Evolutionary conservation across 257 asterid genomes (phyloP).

Genomic region (Nicotiana otophora): DNA sequence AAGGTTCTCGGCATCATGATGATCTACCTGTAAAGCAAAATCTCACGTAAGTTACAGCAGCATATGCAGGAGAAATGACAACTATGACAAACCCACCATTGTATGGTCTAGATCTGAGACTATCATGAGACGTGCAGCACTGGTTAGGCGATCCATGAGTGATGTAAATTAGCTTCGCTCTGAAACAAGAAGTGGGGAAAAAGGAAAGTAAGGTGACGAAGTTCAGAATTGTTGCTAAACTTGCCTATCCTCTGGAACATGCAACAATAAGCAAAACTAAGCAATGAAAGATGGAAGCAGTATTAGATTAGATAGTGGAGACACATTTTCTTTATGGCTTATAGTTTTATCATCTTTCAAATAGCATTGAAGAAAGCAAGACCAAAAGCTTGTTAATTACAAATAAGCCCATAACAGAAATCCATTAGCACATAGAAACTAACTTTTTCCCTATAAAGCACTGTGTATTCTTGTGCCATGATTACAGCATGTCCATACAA

Average conservation of each 20-base stretch:
- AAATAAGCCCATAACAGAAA: not conserved
- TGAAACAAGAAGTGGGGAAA: constrained; percentile 23
- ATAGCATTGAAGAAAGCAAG: not conserved
- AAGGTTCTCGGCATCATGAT: constrained; percentile 67
- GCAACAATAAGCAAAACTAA: not conserved
- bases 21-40: constrained; percentile 72
- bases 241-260: not conserved
- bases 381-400: not conserved
- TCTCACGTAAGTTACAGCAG: constrained; percentile 15
- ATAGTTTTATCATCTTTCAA: not conserved
- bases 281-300: not conserved
- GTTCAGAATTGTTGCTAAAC: not conserved
- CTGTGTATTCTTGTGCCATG: not conserved
- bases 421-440: not conserved
- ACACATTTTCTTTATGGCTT: not conserved
- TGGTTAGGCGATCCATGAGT: constrained; percentile 66
- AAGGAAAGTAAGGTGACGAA: not conserved
- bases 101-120: constrained; percentile 98
- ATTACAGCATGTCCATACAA: not conserved
- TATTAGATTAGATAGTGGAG: not conserved
- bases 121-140: constrained; percentile 77
- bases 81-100: constrained; percentile 54
- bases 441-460: not conserved
- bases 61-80: not conserved
- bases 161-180: constrained; percentile 30